phyloP scores from a whole-genome alignment of 2,329 filamentous ascomycete species.

The Trichoderma pleuroti region DNA sequence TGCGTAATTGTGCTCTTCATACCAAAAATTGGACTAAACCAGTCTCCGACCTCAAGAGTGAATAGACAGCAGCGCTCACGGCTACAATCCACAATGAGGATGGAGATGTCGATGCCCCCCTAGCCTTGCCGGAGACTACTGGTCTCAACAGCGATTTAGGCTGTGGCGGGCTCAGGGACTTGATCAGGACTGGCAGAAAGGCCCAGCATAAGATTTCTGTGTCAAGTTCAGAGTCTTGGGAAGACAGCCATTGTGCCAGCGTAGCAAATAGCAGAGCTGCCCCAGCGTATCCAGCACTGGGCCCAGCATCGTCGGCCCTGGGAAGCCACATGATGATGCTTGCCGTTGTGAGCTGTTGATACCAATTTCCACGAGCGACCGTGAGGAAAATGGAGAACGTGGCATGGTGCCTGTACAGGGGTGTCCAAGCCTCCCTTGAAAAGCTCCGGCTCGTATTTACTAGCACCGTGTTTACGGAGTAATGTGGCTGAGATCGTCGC shows the following conservation, averaged over 20 bases:
- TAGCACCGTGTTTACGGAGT: background rate
- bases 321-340: slow-evolving; percentile 3
- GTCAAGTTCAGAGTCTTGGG: background rate
- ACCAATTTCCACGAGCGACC: background rate
- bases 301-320: background rate
- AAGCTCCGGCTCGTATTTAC: background rate
- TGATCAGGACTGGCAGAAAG: background rate
- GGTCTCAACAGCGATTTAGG: background rate
- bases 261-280: slow-evolving; percentile 9
- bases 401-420: background rate
- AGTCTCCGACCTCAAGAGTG: slow-evolving; percentile 24
- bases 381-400: background rate
- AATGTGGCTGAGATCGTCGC: slow-evolving; percentile 2
- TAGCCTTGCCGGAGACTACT: background rate
- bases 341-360: background rate
- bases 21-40: slow-evolving; percentile 18
- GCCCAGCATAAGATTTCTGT: slow-evolving; percentile 13
- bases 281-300: background rate
- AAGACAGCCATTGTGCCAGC: slow-evolving; percentile 1
- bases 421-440: background rate
- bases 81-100: slow-evolving; percentile 20
- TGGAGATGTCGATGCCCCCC: background rate
- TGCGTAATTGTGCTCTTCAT: background rate
- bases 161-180: background rate
- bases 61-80: background rate